Base-by-base conservation (phyloP, 352 stramenopile species). In the Pythium brachiatum region DNA sequence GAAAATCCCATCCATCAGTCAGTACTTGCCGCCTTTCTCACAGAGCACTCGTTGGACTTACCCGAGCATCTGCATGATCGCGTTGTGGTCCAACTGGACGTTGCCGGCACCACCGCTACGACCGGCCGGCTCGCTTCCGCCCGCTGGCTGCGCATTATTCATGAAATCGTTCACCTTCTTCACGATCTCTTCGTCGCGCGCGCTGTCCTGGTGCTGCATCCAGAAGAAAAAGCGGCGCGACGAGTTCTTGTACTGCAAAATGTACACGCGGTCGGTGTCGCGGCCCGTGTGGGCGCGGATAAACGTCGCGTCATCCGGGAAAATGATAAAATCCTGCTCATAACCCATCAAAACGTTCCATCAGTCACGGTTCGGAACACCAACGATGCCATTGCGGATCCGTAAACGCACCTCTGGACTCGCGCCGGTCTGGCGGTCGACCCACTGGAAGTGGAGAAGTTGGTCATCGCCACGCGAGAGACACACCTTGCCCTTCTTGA, bases 211-310 rank as follows among this genome's bases (percentile, higher is more conserved):
- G 75, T 93, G 90, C 83, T 97, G 92, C 90, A 97, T 97, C 92
- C 92, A 98, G 72, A 97, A 98, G 72, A 98, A 97, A 73, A 98
- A 97, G 21, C 91, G 88, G 18, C 92, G 86, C 8, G 83, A 83
- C 59, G 83, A 95, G 70, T 92, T 94, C 69, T 96, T 95, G 83
- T 97, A 97, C 76, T 98, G 89, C 62, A 98, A 68, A 53, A 97
- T 72, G 68, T 90, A 97, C 23, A 98, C 92, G 51, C 92, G 86
- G 68, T 98, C 92, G 15, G 76, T 60, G 3, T 78, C 64, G 21
- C 85, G 81, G 23, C 92, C 91, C 6, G 92, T 98, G 74, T 97
- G 76, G 20, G 95, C 91, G 67, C 88, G 89, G 59, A 72, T 74
- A 68, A 97, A 97, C 56, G 82, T 70, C 9, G 90, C 89, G 65